These are phyloP conservation scores for Ajuga chamaepitys DNA, from an alignment of 257 asterid genomes.

Conservation along the genomic window DNA sequence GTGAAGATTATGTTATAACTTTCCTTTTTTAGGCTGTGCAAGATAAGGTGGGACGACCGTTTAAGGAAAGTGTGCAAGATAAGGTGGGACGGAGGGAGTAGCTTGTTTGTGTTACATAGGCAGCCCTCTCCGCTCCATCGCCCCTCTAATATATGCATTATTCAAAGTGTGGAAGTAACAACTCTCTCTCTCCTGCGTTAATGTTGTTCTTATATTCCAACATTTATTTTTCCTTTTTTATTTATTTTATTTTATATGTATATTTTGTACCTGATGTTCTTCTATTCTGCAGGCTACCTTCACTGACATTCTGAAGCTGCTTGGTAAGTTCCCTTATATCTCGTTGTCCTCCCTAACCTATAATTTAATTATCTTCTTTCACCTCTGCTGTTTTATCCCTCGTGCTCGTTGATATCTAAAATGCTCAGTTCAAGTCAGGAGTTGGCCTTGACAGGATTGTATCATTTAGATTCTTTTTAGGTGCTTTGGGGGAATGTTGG, in stretches of 20 bases:
- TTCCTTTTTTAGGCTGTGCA: too few species aligned
- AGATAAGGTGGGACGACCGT: too few species aligned
- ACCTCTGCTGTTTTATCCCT: background rate
- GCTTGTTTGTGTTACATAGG: too few species aligned
- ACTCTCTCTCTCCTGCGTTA: too few species aligned
- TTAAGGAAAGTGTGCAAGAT: too few species aligned
- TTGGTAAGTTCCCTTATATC: slow-evolving; percentile 38
- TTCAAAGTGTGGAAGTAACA: background rate
- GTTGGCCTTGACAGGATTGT: background rate
- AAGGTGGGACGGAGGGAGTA: too few species aligned
- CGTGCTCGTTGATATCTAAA: background rate
- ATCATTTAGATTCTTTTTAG: background rate
- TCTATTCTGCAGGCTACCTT: slow-evolving; percentile 74
- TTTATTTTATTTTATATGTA: too few species aligned
- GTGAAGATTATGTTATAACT: too few species aligned
- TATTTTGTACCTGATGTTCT: background rate
- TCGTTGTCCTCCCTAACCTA: background rate
- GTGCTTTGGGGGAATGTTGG: background rate
- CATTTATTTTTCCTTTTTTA: background rate
- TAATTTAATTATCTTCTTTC: background rate
- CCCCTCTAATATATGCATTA: too few species aligned
- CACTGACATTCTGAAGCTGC: slow-evolving; percentile 87
- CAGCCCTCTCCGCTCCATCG: too few species aligned
- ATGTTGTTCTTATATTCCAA: background rate
- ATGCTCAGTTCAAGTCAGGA: background rate